Evolutionary conservation across 805 yeast genomes (phyloP).

Genomic region (Candida patagonica): DNA sequence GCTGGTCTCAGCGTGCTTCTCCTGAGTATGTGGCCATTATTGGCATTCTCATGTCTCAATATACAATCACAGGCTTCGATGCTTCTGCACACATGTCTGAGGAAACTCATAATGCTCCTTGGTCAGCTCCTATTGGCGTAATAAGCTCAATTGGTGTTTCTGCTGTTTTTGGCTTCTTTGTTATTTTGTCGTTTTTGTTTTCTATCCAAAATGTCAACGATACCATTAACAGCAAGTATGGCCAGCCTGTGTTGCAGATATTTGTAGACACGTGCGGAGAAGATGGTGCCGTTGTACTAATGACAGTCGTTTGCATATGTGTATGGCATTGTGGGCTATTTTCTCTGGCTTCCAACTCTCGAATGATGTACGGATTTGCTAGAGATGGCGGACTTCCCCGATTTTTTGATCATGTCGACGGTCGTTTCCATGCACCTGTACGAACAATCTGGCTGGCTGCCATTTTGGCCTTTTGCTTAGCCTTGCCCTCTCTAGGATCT

Average conservation of each 20-base stretch:
- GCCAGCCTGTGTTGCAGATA: constrained; percentile 38
- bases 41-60: constrained; percentile 24
- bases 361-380: constrained; percentile 62
- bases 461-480: constrained; percentile 44
- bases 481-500: constrained; percentile 46
- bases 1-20: constrained; percentile 17
- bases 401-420: constrained; percentile 48
- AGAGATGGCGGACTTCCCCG: constrained; percentile 68
- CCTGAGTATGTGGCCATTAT: constrained; percentile 17
- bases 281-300: constrained; percentile 16
- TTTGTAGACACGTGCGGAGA: constrained; percentile 29
- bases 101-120: constrained; percentile 54
- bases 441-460: constrained; percentile 50
- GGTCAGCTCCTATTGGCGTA: constrained; percentile 59
- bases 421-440: constrained; percentile 48
- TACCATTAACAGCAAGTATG: constrained; percentile 31
- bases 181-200: constrained; percentile 44
- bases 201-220: constrained; percentile 35
- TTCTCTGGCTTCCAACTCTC: constrained; percentile 32
- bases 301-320: constrained; percentile 14
- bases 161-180: constrained; percentile 49
- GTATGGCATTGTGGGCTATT: constrained; percentile 18
- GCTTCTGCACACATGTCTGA: constrained; percentile 67
- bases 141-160: constrained; percentile 48
- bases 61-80: constrained; percentile 74